phyloP scores from a whole-genome alignment of 1,284 basidiomycete genomes.

The Pterulicium gracile region DNA sequence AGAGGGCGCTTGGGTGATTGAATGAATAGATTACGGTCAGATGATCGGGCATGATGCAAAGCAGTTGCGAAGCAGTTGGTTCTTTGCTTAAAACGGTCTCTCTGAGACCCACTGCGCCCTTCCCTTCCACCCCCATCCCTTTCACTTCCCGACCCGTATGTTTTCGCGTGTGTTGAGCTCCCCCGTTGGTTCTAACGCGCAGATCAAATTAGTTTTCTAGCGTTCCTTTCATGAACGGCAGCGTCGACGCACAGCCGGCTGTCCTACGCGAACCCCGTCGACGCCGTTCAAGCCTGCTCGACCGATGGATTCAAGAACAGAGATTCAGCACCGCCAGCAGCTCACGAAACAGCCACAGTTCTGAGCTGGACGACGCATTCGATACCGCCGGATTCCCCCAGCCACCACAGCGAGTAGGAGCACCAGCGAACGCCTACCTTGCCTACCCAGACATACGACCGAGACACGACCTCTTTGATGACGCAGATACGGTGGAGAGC shows the following conservation, averaged over 20 bases:
- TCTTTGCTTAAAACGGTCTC: background rate
- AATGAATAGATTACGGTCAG: background rate
- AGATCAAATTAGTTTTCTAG: no score
- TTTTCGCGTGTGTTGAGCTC: no score
- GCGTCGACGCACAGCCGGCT: background rate
- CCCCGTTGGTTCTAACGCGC: no score
- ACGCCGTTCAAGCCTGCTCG: conserved; percentile 46
- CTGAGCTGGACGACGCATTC: conserved; percentile 14
- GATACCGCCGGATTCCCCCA: conserved; percentile 16
- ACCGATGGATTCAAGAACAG: conserved; percentile 62
- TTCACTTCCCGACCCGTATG: conserved; percentile 10
- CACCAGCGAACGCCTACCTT: conserved; percentile 35
- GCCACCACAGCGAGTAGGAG: conserved; percentile 14
- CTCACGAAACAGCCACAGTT: conserved; percentile 8
- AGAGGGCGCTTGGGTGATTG: no score
- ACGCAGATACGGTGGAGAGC: conserved; percentile 34
- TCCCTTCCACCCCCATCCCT: conserved; percentile 11
- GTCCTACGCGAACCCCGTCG: conserved; percentile 23
- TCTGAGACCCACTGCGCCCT: conserved; percentile 10
- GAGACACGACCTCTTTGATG: conserved; percentile 20
- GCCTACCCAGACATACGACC: conserved; percentile 39
- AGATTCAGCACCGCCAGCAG: conserved; percentile 19
- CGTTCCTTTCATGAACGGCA: background rate
- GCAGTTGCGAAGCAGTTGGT: no score
- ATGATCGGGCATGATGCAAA: background rate